Percentiles rank a stretch among this genome's conserved stretches.
Conservation (phyloP, 148 eudicot species). For the Fallopia convolvulus region DNA sequence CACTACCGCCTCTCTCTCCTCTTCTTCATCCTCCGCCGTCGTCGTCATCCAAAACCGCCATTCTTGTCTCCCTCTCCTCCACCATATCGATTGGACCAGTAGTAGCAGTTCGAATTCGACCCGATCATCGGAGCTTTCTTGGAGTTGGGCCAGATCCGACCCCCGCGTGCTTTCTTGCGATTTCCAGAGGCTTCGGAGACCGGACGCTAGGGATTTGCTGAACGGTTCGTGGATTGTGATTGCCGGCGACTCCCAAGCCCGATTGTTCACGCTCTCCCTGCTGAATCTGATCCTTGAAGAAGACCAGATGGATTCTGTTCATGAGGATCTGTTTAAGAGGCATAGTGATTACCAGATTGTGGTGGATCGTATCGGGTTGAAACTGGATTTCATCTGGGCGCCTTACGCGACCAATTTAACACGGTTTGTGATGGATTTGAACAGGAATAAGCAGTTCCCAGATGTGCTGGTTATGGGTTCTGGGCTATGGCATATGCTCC, state of each 20-base stretch:
- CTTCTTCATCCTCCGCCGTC: slow-evolving; percentile 14
- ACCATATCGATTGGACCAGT: slow-evolving; percentile 30
- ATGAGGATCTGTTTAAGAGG: slow-evolving; percentile 69
- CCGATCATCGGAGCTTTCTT: slow-evolving; percentile 22
- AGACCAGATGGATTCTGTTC: slow-evolving; percentile 41
- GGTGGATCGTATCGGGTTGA: slow-evolving; percentile 67
- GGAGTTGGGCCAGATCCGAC: slow-evolving; percentile 54
- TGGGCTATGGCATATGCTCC: slow-evolving; percentile 98
- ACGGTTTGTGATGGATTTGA: slow-evolving; percentile 26
- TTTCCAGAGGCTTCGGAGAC: slow-evolving; percentile 50
- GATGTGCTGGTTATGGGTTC: slow-evolving; percentile 86
- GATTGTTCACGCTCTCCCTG: slow-evolving; percentile 59
- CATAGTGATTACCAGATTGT: slow-evolving; percentile 72
- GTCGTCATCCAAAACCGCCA: slow-evolving; percentile 29
- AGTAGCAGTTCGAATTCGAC: slow-evolving; percentile 8
- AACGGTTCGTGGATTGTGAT: slow-evolving; percentile 87
- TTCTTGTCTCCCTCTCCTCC: slow-evolving; percentile 51
- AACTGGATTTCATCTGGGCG: slow-evolving; percentile 85
- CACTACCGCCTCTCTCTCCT: slow-evolving; percentile 15
- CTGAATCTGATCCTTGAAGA: slow-evolving; percentile 47
- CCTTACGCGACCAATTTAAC: slow-evolving; percentile 67
- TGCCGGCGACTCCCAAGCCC: slow-evolving; percentile 78
- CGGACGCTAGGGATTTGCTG: slow-evolving; percentile 60
- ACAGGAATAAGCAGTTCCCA: slow-evolving; percentile 41
- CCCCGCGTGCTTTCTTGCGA: slow-evolving; percentile 44